Evolutionary conservation across 164 flowering plant genomes (phyloP).

Genomic region (Chimonanthus praecox): DNA sequence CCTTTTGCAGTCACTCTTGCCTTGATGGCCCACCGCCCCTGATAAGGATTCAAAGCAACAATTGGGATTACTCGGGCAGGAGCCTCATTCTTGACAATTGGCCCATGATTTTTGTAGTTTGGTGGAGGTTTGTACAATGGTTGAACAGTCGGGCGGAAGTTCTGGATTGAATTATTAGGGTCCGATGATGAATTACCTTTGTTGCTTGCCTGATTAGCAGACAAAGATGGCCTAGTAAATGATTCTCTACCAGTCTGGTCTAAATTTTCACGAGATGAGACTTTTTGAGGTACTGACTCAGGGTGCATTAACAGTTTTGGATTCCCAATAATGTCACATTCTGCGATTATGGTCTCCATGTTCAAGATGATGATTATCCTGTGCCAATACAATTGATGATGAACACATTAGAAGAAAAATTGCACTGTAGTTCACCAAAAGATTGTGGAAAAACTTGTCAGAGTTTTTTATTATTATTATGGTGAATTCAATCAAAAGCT

Average conservation of each 20-base stretch:
- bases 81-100: conserved; percentile 88
- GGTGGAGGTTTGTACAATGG: conserved; percentile 90
- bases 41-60: conserved; percentile 90
- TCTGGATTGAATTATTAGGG: conserved; percentile 28
- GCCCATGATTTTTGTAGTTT: conserved; percentile 65
- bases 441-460: background rate
- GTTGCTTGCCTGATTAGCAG: background rate
- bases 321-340: conserved; percentile 76
- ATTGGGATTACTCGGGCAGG: conserved; percentile 92
- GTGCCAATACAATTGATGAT: conserved; percentile 15
- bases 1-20: conserved; percentile 98
- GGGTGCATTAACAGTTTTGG: conserved; percentile 41
- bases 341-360: conserved; percentile 80
- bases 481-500: too few relatives aligned
- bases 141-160: conserved; percentile 65
- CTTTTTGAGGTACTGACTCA: conserved; percentile 29
- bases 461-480: too few relatives aligned
- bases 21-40: conserved; percentile 97
- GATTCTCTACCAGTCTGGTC: conserved; percentile 9
- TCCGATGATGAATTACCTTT: conserved; percentile 14
- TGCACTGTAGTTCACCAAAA: background rate
- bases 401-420: background rate
- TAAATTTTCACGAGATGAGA: conserved; percentile 18
- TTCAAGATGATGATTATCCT: conserved; percentile 86
- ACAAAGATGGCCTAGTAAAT: background rate